Base-by-base conservation (phyloP, 352 stramenopile genomes). In the Pythium rishiriense region DNA sequence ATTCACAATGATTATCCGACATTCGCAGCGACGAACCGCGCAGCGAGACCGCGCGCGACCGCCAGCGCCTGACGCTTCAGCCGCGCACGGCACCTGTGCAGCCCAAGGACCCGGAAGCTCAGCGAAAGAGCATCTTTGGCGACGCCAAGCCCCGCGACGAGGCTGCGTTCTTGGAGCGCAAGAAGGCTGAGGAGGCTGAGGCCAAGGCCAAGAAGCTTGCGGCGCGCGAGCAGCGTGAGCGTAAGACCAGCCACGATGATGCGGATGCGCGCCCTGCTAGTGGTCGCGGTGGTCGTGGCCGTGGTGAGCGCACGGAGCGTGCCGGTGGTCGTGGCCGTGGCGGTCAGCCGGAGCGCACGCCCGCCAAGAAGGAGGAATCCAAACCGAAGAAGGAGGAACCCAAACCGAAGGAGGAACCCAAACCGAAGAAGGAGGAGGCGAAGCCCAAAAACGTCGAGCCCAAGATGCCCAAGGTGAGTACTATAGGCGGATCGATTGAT, bases 121-220 rank as follows among this genome's bases (percentile, higher is more conserved):
- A 70, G 63, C 89, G 83, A 45, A 66, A 77, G 21, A 93, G 70
- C 67, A 87, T 90, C 56, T 96, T 96, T 53, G 87, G 87, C 17
- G 78, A 93, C n/a, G 87, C 87, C 21, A 96, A 94, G 71, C 85
- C 87, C 3, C 86, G 83, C 31, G 86, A 94, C 39, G 85, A 94
- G 41, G 31, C 52, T 9, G 79, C 70, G 53, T 90, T 92, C 60
- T 70, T 76, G 12, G 85, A 91, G 63, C 85, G 82, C 39, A 84
- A 88, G 72, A 90, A 78, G 61, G 58, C 65, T 15, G 15, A 58
- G n/a, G 64, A 66, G 11, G 60, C 43, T 10, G 55, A 62, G 55
- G 58, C 48, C 22, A 66, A 72, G 62, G 52, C 71, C n/a, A 61
- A 59, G 25, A 62, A 67, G 49, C 28, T 22, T 21, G 39, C 24